A percentile compares a stretch with the other conserved stretches of the same genome.
Evolutionary conservation across 257 asterid genomes (phyloP).

Genomic region (Henckelia pumila): DNA sequence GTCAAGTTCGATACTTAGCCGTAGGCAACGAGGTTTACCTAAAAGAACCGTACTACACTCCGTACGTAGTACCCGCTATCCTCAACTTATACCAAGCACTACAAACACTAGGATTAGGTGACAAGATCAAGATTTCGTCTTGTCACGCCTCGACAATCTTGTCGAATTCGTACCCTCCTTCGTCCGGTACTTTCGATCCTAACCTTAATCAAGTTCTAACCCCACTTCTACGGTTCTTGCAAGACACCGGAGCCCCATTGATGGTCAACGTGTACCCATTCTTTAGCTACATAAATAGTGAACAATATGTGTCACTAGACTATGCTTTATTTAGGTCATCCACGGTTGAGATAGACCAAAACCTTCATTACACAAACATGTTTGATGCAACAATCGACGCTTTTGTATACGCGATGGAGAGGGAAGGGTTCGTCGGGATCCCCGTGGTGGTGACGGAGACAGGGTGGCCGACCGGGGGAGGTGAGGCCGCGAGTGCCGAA

Average conservation of each 20-base stretch:
- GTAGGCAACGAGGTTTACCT: conserved; percentile 61
- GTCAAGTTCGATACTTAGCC: conserved; percentile 51
- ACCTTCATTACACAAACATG: conserved; percentile 47
- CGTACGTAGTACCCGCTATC: conserved; percentile 50
- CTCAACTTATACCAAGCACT: conserved; percentile 49
- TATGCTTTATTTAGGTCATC: conserved; percentile 58
- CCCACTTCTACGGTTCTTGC: conserved; percentile 46
- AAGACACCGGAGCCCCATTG: conserved; percentile 42
- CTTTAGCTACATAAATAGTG: conserved; percentile 45
- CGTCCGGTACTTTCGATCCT: conserved; percentile 44
- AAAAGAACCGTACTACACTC: conserved; percentile 51
- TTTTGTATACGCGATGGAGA: conserved; percentile 67
- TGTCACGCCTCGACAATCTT: conserved; percentile 54
- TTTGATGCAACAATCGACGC: conserved; percentile 68
- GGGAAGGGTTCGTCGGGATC: conserved; percentile 55
- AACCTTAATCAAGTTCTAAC: conserved; percentile 26
- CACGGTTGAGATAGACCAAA: conserved; percentile 30
- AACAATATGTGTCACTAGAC: conserved; percentile 34
- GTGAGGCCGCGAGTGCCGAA: conserved; percentile 41
- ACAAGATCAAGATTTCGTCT: conserved; percentile 49
- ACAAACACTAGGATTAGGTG: conserved; percentile 39
- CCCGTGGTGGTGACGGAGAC: conserved; percentile 76
- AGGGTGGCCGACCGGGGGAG: conserved; percentile 75
- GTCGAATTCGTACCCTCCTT: conserved; percentile 58
- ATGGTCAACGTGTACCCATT: conserved; percentile 71